These are phyloP conservation scores for Crithidia brevicula DNA, from an alignment of 208 protist genomes.

Conservation along the genomic window DNA sequence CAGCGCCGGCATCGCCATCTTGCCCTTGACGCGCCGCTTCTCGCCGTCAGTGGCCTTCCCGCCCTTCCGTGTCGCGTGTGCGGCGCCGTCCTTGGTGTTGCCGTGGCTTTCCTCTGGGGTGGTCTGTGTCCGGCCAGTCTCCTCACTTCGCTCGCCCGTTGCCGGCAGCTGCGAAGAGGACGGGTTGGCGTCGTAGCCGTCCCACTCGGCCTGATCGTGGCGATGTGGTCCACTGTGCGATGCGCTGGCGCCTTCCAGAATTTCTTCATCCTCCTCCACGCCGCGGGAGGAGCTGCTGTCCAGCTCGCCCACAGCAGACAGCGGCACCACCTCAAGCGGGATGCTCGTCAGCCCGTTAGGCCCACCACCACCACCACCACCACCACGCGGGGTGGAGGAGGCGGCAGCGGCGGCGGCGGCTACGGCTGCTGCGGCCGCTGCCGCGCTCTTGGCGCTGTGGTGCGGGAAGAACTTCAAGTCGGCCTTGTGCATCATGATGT, in stretches of 20 bases:
- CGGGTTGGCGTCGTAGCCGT: slow-evolving; percentile 13
- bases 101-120: slow-evolving; percentile 4
- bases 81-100: neutral
- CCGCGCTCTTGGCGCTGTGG: slow-evolving; percentile 11
- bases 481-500: slow-evolving; percentile 36
- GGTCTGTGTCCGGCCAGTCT: neutral
- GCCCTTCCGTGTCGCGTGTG: neutral
- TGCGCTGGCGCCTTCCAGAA: neutral
- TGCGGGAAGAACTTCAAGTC: slow-evolving; percentile 30
- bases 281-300: slow-evolving; percentile 36
- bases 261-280: slow-evolving; percentile 24
- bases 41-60: neutral
- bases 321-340: slow-evolving; percentile 19
- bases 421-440: slow-evolving; percentile 10
- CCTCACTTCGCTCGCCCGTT: neutral
- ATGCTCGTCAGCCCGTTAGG: neutral
- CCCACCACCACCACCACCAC: neutral
- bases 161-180: slow-evolving; percentile 18
- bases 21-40: neutral
- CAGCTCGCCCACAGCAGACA: slow-evolving; percentile 33
- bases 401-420: neutral
- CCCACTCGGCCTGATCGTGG: neutral
- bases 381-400: neutral
- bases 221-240: neutral
- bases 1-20: slow-evolving; percentile 12